Evolutionary conservation across 2,329 filamentous ascomycete species (phyloP), one percentile per base, ranked within the genome.

Genomic region (Colletotrichum limetticola): DNA sequence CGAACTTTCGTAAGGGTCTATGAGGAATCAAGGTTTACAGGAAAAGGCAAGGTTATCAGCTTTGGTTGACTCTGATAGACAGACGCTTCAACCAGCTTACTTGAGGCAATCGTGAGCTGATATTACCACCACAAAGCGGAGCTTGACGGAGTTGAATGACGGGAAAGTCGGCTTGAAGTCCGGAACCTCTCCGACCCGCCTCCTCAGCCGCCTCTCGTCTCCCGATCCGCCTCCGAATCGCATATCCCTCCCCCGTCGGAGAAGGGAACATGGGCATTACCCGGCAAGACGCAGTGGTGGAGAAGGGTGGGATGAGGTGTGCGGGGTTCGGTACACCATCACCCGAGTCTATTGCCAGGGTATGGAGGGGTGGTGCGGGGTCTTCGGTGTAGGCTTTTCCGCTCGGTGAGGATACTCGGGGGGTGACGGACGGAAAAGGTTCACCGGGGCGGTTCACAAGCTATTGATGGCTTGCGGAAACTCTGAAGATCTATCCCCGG

Each of bases 81-180:
- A n/a, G 19, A 30, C 37, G 26, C 11, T 22, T n/a, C 22, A 6
- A 64, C 7, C 5, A n/a, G 22, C 49, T 56, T 2, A 22, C 24
- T 56, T 65, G 66, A 72, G 60, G 66, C 66, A 56, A 70, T 65
- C 66, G 70, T 65, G 70, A 72, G 62, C 53, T 65, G 55, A 56
- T 65, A 72, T 64, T 32, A 37, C 28, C 32, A 35, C 22, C 3
- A 19, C n/a, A 52, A 65, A 65, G 66, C 70, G 66, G 66, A 70
- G 59, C 60, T n/a, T 22, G 66, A 67, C 68, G 68, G 62, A 67
- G 55, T 42, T 53, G 56, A 64, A 49, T 11, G 42, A 57, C 61
- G 49, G 55, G 12, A 67, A 42, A 37, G 57, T 70, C 70, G 66
- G 66, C 68, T 37, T 55, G 26, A 42, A 65, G 66, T 64, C 70